phyloP scores from a whole-genome alignment of 495 filamentous ascomycete species.

The Daldinia concentrica region DNA sequence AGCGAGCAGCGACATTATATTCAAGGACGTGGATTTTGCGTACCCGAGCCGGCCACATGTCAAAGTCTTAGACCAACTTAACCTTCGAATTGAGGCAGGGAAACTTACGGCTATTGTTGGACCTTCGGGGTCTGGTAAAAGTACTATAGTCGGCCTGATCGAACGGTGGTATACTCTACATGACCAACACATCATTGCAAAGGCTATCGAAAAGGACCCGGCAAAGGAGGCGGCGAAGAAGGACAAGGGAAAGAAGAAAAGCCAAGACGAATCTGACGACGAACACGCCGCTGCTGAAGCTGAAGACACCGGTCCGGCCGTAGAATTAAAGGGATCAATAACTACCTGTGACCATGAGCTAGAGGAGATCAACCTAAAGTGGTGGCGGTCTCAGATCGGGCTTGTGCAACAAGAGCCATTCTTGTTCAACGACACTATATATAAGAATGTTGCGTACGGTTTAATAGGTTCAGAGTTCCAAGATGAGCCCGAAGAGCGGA shows the following conservation, averaged over 20 bases:
- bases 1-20: slow-evolving; percentile 64
- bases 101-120: slow-evolving; percentile 91
- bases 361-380: slow-evolving; percentile 65
- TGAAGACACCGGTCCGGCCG: slow-evolving; percentile 51
- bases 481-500: slow-evolving; percentile 59
- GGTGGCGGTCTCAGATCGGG: slow-evolving; percentile 74
- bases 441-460: slow-evolving; percentile 69
- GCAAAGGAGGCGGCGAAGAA: slow-evolving; percentile 55
- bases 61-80: slow-evolving; percentile 65
- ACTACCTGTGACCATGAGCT: slow-evolving; percentile 65
- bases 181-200: slow-evolving; percentile 59
- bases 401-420: slow-evolving; percentile 78
- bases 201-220: slow-evolving; percentile 56
- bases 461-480: slow-evolving; percentile 68
- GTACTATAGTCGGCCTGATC: slow-evolving; percentile 88
- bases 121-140: slow-evolving; percentile 86
- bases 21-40: slow-evolving; percentile 69
- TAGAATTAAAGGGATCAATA: slow-evolving; percentile 60
- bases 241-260: slow-evolving; percentile 43
- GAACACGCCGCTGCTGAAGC: slow-evolving; percentile 32
- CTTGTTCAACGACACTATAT: slow-evolving; percentile 77
- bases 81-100: slow-evolving; percentile 71
- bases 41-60: slow-evolving; percentile 76
- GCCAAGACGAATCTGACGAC: slow-evolving; percentile 45
- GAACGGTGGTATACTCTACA: slow-evolving; percentile 90